These are phyloP conservation scores for Termitomyces titanicus DNA, from an alignment of 768 basidiomycete species.

Conservation along the genomic window DNA sequence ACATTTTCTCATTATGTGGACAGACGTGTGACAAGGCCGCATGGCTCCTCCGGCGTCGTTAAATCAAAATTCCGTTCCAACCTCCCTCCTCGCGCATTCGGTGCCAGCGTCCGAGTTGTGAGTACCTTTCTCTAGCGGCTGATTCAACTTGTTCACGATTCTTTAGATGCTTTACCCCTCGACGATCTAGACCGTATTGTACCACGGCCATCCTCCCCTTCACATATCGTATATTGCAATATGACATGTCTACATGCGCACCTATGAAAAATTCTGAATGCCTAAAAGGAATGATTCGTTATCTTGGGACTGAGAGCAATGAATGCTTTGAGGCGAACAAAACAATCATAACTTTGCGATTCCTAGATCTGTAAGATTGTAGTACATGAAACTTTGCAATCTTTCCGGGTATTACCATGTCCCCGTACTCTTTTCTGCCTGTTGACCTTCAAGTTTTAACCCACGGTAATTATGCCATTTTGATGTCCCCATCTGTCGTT, in stretches of 20 bases:
- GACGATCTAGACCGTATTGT: constrained; percentile 56
- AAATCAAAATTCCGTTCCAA: constrained; percentile 96
- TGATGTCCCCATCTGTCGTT: too few relatives aligned
- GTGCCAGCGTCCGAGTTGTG: constrained; percentile 89
- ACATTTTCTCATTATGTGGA: not conserved
- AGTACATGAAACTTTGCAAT: too few relatives aligned
- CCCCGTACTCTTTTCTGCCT: not conserved
- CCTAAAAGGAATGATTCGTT: not conserved
- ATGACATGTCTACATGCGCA: constrained; percentile 41
- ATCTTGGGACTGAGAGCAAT: not conserved
- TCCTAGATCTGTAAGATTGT: too few relatives aligned
- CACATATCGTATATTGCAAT: constrained; percentile 41
- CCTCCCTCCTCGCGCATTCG: constrained; percentile 93
- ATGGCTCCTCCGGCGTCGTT: constrained; percentile 93
- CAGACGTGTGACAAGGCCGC: constrained; percentile 89
- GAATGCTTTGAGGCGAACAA: not conserved
- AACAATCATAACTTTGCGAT: not conserved
- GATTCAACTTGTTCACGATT: constrained; percentile 2
- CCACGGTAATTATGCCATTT: too few relatives aligned
- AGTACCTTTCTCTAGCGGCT: constrained; percentile 26
- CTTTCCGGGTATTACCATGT: not conserved
- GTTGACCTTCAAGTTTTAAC: too few relatives aligned
- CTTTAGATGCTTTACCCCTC: constrained; percentile 90
- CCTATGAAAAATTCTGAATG: constrained; percentile 7
- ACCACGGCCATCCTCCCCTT: constrained; percentile 30